A percentile compares a stretch with the other conserved stretches of the same genome.
Evolutionary conservation across 805 yeast genomes (phyloP).

Genomic region (Kuraishia hungarica): DNA sequence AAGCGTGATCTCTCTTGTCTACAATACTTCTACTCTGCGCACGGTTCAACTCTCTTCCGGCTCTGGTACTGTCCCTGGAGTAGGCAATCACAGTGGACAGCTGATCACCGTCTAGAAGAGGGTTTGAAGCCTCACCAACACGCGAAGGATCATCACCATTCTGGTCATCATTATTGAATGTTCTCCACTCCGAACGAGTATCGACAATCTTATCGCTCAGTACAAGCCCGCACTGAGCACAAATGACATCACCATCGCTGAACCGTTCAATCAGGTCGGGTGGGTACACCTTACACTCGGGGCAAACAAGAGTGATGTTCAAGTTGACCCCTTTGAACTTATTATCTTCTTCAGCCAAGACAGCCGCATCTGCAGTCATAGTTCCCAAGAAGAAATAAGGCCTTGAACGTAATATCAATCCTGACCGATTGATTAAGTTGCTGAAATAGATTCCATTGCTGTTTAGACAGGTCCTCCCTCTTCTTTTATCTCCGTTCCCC

Average conservation of each 20-base stretch:
- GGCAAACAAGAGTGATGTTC: conserved; percentile 85
- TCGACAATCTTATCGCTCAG: conserved; percentile 88
- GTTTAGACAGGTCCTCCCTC: background rate
- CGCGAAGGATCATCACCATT: conserved; percentile 98
- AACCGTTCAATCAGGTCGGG: conserved; percentile 93
- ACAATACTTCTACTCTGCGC: conserved; percentile 82
- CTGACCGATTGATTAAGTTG: background rate
- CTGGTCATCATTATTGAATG: conserved; percentile 95
- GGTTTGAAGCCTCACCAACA: conserved; percentile 97
- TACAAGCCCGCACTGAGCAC: conserved; percentile 94
- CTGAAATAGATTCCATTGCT: background rate
- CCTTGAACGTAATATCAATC: background rate
- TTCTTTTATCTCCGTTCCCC: background rate
- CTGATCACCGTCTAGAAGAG: conserved; percentile 83
- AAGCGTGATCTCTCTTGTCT: conserved; percentile 80
- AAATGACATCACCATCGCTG: conserved; percentile 97
- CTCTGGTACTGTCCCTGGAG: conserved; percentile 75
- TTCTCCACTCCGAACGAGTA: conserved; percentile 97
- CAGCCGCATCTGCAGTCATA: conserved; percentile 2
- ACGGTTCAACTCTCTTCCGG: conserved; percentile 83
- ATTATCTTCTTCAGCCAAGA: conserved; percentile 9
- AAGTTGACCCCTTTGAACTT: conserved; percentile 62
- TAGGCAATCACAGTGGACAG: conserved; percentile 87
- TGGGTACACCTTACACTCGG: conserved; percentile 92
- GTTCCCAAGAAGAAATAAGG: background rate